Percentiles rank a stretch among this genome's conserved stretches.
These are phyloP conservation scores for Pogostemon cablin DNA, from an alignment of 257 asterid species.

Conservation along the genomic window DNA sequence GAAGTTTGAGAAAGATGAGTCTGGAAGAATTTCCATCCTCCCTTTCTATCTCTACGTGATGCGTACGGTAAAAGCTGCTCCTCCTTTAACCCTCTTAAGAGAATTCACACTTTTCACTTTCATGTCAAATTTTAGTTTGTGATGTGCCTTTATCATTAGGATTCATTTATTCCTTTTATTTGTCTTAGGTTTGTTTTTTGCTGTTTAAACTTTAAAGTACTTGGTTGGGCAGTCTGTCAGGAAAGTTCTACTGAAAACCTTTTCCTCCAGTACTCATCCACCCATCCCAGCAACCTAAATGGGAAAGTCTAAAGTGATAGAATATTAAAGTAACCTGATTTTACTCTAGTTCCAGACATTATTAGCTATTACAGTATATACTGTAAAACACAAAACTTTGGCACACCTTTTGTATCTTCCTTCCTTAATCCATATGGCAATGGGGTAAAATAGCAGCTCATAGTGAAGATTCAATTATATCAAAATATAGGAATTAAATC, in stretches of 20 bases:
- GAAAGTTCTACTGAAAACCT: not conserved
- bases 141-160: not conserved
- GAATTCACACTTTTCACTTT: conserved; percentile 19
- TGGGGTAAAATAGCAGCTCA: not conserved
- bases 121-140: not conserved
- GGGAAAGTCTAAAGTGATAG: not conserved
- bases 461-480: not conserved
- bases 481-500: not conserved
- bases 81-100: conserved; percentile 13
- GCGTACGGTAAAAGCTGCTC: conserved; percentile 77
- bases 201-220: conserved; percentile 2
- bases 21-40: conserved; percentile 93
- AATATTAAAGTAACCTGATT: not conserved
- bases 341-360: not conserved
- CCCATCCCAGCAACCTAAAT: not conserved
- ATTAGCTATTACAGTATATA: not conserved
- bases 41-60: conserved; percentile 98
- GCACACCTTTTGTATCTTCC: not conserved
- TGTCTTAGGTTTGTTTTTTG: not conserved
- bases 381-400: not conserved
- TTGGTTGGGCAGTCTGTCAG: not conserved
- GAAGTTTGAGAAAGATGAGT: conserved; percentile 99
- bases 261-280: not conserved
- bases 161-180: not conserved
- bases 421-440: not conserved